Evolutionary conservation across 2,329 filamentous ascomycete species (phyloP).

Genomic region (Leptographium lundbergii): DNA sequence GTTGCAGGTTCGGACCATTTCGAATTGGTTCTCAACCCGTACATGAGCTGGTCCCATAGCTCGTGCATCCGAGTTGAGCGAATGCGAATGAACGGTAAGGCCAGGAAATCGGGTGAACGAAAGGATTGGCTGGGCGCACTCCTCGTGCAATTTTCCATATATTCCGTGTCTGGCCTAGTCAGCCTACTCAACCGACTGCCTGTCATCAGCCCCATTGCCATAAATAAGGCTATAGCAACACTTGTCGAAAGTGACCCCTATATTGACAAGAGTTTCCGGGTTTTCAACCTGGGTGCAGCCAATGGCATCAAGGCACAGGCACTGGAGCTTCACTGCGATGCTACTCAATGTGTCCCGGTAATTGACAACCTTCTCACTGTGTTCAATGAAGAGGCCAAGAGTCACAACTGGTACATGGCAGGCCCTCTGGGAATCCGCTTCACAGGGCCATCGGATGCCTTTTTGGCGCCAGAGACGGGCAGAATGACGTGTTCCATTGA

Average conservation of each 20-base stretch:
- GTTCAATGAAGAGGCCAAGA: conserved; percentile 10
- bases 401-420: conserved; percentile 13
- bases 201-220: conserved; percentile 10
- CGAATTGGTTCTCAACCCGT: conserved; percentile 16
- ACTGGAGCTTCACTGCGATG: conserved; percentile 14
- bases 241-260: conserved; percentile 15
- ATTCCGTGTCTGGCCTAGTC: conserved; percentile 9
- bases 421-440: conserved; percentile 16
- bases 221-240: conserved; percentile 12
- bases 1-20: conserved; percentile 14
- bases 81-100: conserved; percentile 4
- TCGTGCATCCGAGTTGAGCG: conserved; percentile 13
- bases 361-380: conserved; percentile 13
- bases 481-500: conserved; percentile 16
- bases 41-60: conserved; percentile 10
- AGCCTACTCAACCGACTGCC: conserved; percentile 12
- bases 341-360: conserved; percentile 11
- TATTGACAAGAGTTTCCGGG: conserved; percentile 15
- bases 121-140: conserved; percentile 12
- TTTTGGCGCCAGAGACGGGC: conserved; percentile 14
- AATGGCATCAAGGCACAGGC: conserved; percentile 14
- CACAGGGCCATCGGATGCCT: conserved; percentile 11
- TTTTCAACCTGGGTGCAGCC: conserved; percentile 15
- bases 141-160: conserved; percentile 13
- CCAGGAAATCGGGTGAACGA: conserved; percentile 10